Evolutionary conservation across 2,329 filamentous ascomycete genomes (phyloP), one percentile per base, ranked within the genome.

Genomic region (Botrytis hyacinthi): DNA sequence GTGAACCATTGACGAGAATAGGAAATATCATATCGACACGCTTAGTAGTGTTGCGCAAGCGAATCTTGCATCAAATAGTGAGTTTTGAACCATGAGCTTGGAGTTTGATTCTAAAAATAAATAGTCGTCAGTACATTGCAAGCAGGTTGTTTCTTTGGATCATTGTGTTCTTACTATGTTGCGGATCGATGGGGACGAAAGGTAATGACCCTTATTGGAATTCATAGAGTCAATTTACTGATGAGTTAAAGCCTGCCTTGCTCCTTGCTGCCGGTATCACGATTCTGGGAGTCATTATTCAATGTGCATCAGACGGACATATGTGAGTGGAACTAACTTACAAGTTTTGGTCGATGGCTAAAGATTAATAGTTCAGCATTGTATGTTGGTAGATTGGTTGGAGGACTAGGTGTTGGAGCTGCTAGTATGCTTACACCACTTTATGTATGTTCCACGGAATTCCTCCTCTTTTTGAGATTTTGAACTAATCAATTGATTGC

Each of bases 51-150:
- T 57, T 20, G 73, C 72, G 3, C 78, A 80, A 68, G 86, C 87
- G 44, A 86, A 89, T 76, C 83, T 91, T 66, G 87, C 86, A 65
- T 88, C 90, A 76, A 92, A 80, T 54, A 80, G 79, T 78, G 71
- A 73, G 75, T 73, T 35, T 9, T 18, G 29, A 16, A 18, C 2
- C 20, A 20, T 48, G 12, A 51, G 51, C 22, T 22, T 26, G 60
- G 22, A 4, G 12, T 22, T 10, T 29, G 12, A 0, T 18, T 60
- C 63, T 67, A 32, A 62, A 8, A 51, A 37, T 9, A 29, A 42
- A 74, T n/a, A 80, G 87, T 93, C 73, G 91, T 92, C 42, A 91
- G 90, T n/a, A 91, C 88, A 0, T 85, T 93, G 16, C 90, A 93
- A 81, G 90, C 87, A 60, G 91, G 91, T 69, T 91, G 89, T 75